Conservation (phyloP, 208 protist genomes). For the Leptomonas pyrrhocoris region DNA sequence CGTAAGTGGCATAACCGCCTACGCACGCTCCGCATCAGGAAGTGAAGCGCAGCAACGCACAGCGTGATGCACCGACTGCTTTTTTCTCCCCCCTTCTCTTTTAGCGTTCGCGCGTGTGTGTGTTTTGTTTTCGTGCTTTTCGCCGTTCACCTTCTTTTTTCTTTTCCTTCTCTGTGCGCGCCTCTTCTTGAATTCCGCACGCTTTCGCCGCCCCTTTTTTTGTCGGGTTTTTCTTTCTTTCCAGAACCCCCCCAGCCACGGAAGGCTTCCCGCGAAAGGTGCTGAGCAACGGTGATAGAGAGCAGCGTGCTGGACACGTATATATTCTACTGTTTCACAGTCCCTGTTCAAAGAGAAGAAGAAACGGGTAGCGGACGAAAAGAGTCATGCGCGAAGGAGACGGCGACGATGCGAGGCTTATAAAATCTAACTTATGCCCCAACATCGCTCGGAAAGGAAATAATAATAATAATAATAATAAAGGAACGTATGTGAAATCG, state of each 20-base stretch:
- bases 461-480: neutral
- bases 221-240: neutral
- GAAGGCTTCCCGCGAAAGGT: neutral
- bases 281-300: neutral
- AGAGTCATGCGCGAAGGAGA: neutral
- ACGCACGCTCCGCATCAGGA: neutral
- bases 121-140: neutral
- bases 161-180: slow-evolving; percentile 11
- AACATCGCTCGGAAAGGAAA: no score
- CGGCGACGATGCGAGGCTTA: neutral
- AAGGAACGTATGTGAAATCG: no score
- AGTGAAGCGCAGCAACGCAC: neutral
- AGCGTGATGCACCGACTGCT: neutral
- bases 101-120: no score
- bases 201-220: neutral
- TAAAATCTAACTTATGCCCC: neutral
- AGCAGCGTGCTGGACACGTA: no score
- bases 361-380: slow-evolving; percentile 12
- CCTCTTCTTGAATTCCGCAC: neutral
- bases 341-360: slow-evolving; percentile 19
- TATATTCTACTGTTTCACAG: no score
- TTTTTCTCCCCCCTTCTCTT: no score
- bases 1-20: neutral
- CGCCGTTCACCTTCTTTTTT: slow-evolving; percentile 5
- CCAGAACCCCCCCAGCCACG: neutral